Evolutionary conservation across 2,329 filamentous ascomycete species (phyloP).

Genomic region (Penicillium sp.): DNA sequence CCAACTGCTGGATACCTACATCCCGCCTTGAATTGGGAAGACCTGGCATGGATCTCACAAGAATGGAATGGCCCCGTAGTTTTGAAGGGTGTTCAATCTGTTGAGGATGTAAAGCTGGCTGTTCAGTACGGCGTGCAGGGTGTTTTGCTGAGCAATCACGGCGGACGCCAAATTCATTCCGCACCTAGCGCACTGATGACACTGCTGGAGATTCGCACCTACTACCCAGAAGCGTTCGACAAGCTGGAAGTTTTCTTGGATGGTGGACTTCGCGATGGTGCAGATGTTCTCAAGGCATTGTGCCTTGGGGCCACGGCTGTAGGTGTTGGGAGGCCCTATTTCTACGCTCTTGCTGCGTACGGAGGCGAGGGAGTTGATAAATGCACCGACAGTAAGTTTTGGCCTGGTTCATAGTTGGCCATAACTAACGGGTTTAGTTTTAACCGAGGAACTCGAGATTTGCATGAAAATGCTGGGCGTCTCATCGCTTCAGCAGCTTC

Average conservation of each 20-base stretch:
- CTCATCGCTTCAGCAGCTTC: conserved; percentile 14
- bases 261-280: conserved; percentile 53
- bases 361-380: conserved; percentile 20
- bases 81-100: conserved; percentile 57
- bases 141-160: conserved; percentile 53
- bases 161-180: conserved; percentile 53
- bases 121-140: conserved; percentile 48
- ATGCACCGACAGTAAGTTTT: conserved; percentile 1
- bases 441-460: conserved; percentile 19
- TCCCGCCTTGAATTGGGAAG: conserved; percentile 52
- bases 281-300: conserved; percentile 55
- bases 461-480: conserved; percentile 24
- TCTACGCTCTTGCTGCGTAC: conserved; percentile 24
- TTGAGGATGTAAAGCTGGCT: conserved; percentile 47
- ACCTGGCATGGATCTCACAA: conserved; percentile 56
- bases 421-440: conserved; percentile 6
- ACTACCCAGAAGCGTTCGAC: conserved; percentile 49
- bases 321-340: conserved; percentile 44
- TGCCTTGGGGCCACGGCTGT: conserved; percentile 55
- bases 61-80: conserved; percentile 65
- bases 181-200: conserved; percentile 48
- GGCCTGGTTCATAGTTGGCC: not conserved
- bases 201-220: conserved; percentile 51
- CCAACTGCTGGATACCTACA: conserved; percentile 17
- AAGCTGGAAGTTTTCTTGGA: conserved; percentile 54